A percentile compares a stretch with the other conserved stretches of the same genome.
Conservation (phyloP, 2,329 filamentous ascomycete genomes). For the Trichoderma simmonsii region DNA sequence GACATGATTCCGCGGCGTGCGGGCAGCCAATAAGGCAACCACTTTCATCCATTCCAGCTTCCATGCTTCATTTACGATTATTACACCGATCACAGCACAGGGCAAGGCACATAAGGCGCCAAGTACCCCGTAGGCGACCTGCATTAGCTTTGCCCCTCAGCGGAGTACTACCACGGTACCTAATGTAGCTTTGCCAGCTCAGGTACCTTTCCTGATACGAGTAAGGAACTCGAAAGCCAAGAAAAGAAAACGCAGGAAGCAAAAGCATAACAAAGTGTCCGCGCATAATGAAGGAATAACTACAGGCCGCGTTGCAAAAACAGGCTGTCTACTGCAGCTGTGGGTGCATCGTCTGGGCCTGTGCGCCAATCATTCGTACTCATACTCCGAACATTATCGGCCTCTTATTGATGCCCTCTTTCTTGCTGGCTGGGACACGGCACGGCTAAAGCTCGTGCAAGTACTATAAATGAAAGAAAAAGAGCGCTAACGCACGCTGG, state of each 20-base stretch:
- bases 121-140: slow-evolving; percentile 2
- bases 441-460: background rate
- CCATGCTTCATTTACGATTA: background rate
- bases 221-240: no score
- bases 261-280: no score
- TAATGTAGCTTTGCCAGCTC: no score
- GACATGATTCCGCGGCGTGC: background rate
- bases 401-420: background rate
- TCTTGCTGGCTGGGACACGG: background rate
- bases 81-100: background rate
- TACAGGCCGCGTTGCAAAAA: no score
- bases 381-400: background rate
- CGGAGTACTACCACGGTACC: background rate
- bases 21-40: background rate
- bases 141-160: slow-evolving; percentile 12
- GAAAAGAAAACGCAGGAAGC: no score
- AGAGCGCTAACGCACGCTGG: background rate
- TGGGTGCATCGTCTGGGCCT: background rate
- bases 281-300: no score
- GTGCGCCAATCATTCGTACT: background rate
- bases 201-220: no score
- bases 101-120: background rate
- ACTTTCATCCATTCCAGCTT: background rate
- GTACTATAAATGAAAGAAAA: background rate
- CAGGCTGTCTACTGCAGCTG: background rate